Percentiles rank a stretch among this genome's conserved stretches.
Conservation (phyloP, 2,329 filamentous ascomycete species). For the Elsinoe necatrix region DNA sequence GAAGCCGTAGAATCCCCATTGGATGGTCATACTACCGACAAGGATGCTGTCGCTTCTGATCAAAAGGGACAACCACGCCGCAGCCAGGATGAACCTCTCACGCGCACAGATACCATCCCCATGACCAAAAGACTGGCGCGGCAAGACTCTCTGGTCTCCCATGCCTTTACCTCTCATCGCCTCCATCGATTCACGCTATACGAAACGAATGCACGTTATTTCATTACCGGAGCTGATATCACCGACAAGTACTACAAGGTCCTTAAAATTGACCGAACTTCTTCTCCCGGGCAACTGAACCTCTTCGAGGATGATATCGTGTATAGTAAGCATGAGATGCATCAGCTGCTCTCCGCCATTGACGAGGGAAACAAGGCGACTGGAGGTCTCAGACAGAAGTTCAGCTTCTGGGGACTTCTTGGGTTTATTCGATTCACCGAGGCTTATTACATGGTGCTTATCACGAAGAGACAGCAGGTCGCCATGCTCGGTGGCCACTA, state of each 20-base stretch:
- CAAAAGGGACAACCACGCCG: not conserved
- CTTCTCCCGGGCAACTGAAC: constrained; percentile 66
- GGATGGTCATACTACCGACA: not conserved
- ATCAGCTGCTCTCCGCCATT: constrained; percentile 83
- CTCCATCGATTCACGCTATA: constrained; percentile 99
- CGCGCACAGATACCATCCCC: constrained; percentile 10
- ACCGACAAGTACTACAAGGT: constrained; percentile 83
- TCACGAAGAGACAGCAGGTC: constrained; percentile 91
- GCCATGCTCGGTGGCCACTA: constrained; percentile 96
- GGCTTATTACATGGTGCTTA: constrained; percentile 91
- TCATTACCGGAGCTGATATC: constrained; percentile 87
- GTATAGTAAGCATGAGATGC: constrained; percentile 88
- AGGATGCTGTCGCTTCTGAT: not conserved
- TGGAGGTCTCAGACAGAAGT: constrained; percentile 81
- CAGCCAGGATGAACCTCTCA: not conserved
- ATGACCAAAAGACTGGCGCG: constrained; percentile 12
- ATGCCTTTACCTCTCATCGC: constrained; percentile 21
- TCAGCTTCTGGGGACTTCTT: constrained; percentile 84
- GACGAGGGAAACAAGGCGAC: constrained; percentile 89
- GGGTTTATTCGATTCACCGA: constrained; percentile 96
- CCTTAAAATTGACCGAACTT: constrained; percentile 87
- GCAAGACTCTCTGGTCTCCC: constrained; percentile 5
- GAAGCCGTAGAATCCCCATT: not conserved
- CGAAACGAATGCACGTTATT: constrained; percentile 87
- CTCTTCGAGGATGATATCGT: constrained; percentile 92